These are phyloP conservation scores for Aspergillus sp. DNA, from an alignment of 2,329 filamentous ascomycete species.

Conservation along the genomic window DNA sequence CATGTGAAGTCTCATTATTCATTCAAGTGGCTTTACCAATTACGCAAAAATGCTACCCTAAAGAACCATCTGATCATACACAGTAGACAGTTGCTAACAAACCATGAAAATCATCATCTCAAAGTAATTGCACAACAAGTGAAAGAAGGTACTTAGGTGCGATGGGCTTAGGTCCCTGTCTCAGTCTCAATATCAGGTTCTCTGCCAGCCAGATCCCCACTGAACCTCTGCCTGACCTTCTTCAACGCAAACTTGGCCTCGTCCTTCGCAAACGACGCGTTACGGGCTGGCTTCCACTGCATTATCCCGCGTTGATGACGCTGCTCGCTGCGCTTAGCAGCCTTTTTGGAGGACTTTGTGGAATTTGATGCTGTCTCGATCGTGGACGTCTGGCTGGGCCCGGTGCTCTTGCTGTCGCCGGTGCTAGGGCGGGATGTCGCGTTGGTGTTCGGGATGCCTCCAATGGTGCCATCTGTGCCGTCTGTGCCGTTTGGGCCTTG, in stretches of 20 bases:
- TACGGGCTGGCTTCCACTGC: constrained; percentile 92
- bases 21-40: too few species aligned
- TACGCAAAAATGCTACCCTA: too few species aligned
- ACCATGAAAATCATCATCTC: background rate
- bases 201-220: constrained; percentile 68
- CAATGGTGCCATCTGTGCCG: background rate
- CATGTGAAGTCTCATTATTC: too few species aligned
- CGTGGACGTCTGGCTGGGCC: background rate
- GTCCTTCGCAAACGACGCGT: constrained; percentile 82
- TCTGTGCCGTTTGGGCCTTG: background rate
- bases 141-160: background rate
- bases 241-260: constrained; percentile 77
- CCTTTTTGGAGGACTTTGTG: constrained; percentile 29
- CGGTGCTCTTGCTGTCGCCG: background rate
- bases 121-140: background rate
- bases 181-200: constrained; percentile 88
- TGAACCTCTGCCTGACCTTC: constrained; percentile 72
- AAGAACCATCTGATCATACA: too few species aligned
- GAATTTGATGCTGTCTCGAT: constrained; percentile 8
- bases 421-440: background rate
- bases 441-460: background rate
- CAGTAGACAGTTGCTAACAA: background rate
- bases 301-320: constrained; percentile 86
- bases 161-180: constrained; percentile 24
- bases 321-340: constrained; percentile 58